Evolutionary conservation across 345 rosid genomes (phyloP), one percentile per base, ranked within the genome.

Genomic region (Nephelium lappaceum): DNA sequence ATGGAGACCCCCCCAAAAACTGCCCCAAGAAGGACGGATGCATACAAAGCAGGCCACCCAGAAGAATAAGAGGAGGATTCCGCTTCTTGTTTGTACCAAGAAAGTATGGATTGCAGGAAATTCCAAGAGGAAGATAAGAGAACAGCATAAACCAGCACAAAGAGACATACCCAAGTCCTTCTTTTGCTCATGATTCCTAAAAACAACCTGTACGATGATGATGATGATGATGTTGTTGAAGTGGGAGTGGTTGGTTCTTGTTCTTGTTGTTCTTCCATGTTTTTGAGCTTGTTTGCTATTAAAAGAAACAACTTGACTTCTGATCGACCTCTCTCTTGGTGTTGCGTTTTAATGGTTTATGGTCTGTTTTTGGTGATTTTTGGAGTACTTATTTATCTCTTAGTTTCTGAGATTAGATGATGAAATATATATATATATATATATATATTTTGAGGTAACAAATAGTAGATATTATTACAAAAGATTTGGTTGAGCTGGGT

Each of bases 131-230:
- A 89, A 23, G 88, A 87, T 42, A 95, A 77, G 71, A 95, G 86
- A 78, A 84, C 78, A 23, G 93, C 93, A 78, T 95, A 93, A 23
- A 95, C 98, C 25, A 90, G 55, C 53, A 93, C 88, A 77, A 93
- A 95, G 61, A 93, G 88, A 80, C 92, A 91, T 67, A 90, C 97
- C 99, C 99, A 93, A 60, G 97, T 95, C 76, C 95, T 79, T 84
- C 99, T 89, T 83, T 92, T 95, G 93, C 98, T 93, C 98, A 95
- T 92, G 75, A 95, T 73, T 73, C 64, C 63, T 57, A 95, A 82
- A 27, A 93, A 81, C 75, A 93, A 78, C 24, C 51, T 81, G 87
- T 90, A 91, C 8, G 92, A 71, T 68, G 87, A 31, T 71, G 97
- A 85, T 10, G 85, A 62, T 58, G 83, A 53, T 21, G 66, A 71